Evolutionary conservation across 2,329 filamentous ascomycete genomes (phyloP), one percentile per base, ranked within the genome.

Genomic region (Aureobasidium subglaciale): DNA sequence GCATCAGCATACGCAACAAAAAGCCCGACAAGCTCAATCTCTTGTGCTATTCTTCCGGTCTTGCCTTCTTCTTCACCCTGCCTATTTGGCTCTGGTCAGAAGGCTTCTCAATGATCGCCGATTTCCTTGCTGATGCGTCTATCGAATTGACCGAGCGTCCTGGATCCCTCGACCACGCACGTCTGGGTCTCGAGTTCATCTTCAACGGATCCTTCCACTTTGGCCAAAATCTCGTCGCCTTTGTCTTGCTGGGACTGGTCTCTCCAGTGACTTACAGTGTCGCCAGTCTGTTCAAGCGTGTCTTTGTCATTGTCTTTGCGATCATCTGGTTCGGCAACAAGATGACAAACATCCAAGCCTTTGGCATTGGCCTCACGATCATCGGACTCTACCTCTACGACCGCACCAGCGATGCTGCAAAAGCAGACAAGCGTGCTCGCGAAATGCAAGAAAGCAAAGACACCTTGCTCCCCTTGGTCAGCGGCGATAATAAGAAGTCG

Each of bases 201-300:
- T 97, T 99, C 78, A 99, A 99, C 70, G 93, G 93, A 55, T 86
- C 90, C 4, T 96, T 95, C 68, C 93, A 99, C 71, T 99, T 97
- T 70, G 88, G 84, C 15, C 93, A 99, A 67, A 96, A 95, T 67
- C 95, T 99, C 53, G 80, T 99, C 55, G 93, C 93, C 0, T 99
- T 99, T 67, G 78, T 96, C 20, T 78, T 99, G 5, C 77, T 99
- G 6, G 96, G 90, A 54, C 87, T 96, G 76, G 87, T 97, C 11
- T 95, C 90, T 0, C 93, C 93, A 0, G 93, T 99, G 34, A 97
- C 93, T 0, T 99, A 99, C 74, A 96, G 90, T 0, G 92, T 99
- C 34, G 93, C 93, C 32, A 95, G 88, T 56, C 77, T 99, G 59
- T 93, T 99, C 72, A 99, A 99, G 75, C 87, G 93, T 46, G 93